Base-by-base conservation (phyloP, 2,329 filamentous ascomycete species). In the Lasiodiplodia sp. region DNA sequence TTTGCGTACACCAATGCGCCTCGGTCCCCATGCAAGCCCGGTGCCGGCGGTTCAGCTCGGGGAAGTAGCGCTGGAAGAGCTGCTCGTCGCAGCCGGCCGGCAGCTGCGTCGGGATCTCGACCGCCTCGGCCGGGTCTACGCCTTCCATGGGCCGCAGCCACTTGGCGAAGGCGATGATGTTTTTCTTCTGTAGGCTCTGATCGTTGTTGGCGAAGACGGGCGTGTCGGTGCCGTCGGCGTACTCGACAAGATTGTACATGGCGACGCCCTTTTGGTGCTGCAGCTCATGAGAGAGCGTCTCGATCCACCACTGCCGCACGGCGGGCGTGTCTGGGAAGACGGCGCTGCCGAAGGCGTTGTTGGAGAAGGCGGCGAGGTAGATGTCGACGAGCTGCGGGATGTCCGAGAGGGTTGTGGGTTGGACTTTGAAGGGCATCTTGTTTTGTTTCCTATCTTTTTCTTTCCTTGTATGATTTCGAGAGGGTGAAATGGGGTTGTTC, bases 291-390 rank as follows among this genome's bases (percentile, higher is more conserved):
- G 63, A 40, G 14, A 66, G 31, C 14, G 14, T 28, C 16, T 55
- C 63, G 37, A n/a, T n/a, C 63, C 51, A 56, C 63, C 63, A 66
- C 4, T 44, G 16, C 8, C 63, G 63, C 21, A 56, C 51, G 25
- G 63, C 14, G 51, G 51, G 63, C 21, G 63, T 53, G 23, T 90
- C 92, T 14, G 94, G 94, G 75, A 99, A 99, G 0, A 92, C 95
- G 79, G 98, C 96, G 21, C 91, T 91, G 2, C 91, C 89, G 2
- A 87, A 83, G 53, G 78, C 77, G 69, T 85, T 80, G 55, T 82
- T 79, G 52, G 78, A 74, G 14, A 82, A 55, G 78, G 78, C 69
- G 76, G 72, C 23, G 72, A 75, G 31, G 80, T 64, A 56, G 37
- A 51, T 77, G 52, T 75, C 75, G 55, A 74, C 75, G n/a, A 75